These are phyloP conservation scores for Breynia disticha DNA, from an alignment of 441 rosid species.

Conservation along the genomic window DNA sequence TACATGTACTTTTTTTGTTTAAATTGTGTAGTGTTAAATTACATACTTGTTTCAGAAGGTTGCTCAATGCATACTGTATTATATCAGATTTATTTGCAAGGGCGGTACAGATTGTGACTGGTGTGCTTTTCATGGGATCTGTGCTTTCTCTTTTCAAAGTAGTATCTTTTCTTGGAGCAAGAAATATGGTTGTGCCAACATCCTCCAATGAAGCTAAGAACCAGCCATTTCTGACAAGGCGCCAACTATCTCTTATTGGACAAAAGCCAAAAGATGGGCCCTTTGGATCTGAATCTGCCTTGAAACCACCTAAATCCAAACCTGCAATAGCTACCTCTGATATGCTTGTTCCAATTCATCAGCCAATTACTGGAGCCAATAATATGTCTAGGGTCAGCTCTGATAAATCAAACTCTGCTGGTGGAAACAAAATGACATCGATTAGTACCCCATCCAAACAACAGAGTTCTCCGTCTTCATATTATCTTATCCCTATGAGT, in stretches of 20 bases:
- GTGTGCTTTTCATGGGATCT: slow-evolving; percentile 48
- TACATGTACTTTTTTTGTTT: neutral
- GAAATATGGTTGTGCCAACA: slow-evolving; percentile 20
- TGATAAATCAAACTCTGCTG: slow-evolving; percentile 40
- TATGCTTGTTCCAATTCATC: slow-evolving; percentile 84
- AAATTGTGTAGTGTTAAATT: neutral
- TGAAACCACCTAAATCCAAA: slow-evolving; percentile 60
- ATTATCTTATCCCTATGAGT: slow-evolving; percentile 53
- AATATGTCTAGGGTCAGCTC: slow-evolving; percentile 36
- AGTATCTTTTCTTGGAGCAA: slow-evolving; percentile 36
- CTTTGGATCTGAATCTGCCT: slow-evolving; percentile 33
- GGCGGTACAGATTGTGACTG: slow-evolving; percentile 35
- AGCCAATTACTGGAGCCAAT: slow-evolving; percentile 38
- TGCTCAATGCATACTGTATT: slow-evolving; percentile 8
- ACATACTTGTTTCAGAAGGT: slow-evolving; percentile 6
- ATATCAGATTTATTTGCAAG: slow-evolving; percentile 49
- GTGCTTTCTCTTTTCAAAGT: slow-evolving; percentile 55
- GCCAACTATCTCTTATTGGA: slow-evolving; percentile 69
- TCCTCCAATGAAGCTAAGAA: slow-evolving; percentile 38
- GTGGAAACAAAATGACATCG: slow-evolving; percentile 39
- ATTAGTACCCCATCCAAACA: slow-evolving; percentile 50
- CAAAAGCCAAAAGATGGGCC: slow-evolving; percentile 50
- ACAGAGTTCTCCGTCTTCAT: slow-evolving; percentile 54
- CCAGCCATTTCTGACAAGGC: slow-evolving; percentile 46
- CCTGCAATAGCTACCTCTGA: slow-evolving; percentile 39